Base-by-base conservation (phyloP, 768 basidiomycete species). In the Lyophyllum semitale region DNA sequence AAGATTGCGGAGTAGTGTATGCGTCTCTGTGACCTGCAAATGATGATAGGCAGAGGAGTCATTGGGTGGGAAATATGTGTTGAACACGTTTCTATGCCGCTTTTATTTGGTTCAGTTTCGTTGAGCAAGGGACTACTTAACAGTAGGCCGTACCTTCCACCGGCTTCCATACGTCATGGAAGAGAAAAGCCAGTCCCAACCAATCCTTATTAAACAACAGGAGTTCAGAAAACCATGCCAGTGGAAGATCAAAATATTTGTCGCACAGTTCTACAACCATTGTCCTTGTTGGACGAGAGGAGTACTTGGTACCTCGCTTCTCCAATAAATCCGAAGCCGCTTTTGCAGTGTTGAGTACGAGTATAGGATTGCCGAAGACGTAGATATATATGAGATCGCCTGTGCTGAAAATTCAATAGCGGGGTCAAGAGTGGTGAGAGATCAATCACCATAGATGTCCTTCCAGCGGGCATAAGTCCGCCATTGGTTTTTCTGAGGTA, bases 351-450 rank as follows among this genome's bases (percentile, higher is more conserved):
- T 80, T 81, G 12, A 83, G 63, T 20, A 82, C 66, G 40, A 81
- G 65, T 46, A 83, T 68, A 13, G 78, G 76, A 55, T 79, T 78
- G 18, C 78, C 77, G 45, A 78, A 70, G 23, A 78, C 60, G 33
- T 68, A 66, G 35, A 81, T 64, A 54, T 77, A 78, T 23, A 81
- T 72, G 25, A 81, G 54, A 58, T 81, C 79, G n/a, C 80, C 79
- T 79, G 45, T 18, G 32, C 53, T 41, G 30, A 48, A n/a, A 55
- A 53, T 23, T 52, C 38, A 48, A 42, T 30, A 47, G 37, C 30
- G 25, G 17, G 30, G 17, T 23, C 13, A 17, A 26, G 38, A 27
- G 20, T 32, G 22, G 22, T 13, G 20, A 30, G 48, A 57, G 15
- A 59, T 13, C 4, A 23, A 45, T 8, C 60, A 78, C 79, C 79